A percentile compares a stretch with the other conserved stretches of the same genome.
phyloP scores from a whole-genome alignment of 1,284 basidiomycete species.

The Anthracocystis panici-leucophaei region DNA sequence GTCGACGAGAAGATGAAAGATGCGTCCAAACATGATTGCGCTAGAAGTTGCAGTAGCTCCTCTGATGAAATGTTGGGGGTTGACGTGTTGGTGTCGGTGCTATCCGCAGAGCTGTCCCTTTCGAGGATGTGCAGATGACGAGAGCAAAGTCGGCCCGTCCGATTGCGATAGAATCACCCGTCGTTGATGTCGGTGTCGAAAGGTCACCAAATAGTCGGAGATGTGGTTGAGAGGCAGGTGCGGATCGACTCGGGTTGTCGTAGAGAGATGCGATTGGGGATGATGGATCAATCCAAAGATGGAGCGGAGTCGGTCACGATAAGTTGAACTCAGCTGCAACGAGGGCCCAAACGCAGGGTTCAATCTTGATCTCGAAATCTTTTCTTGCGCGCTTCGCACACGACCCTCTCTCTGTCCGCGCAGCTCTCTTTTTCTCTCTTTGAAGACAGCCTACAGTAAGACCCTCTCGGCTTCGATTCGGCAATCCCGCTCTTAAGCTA shows the following conservation, averaged over 20 bases:
- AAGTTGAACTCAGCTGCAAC: not conserved
- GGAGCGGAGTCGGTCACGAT: not conserved
- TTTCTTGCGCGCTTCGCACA: constrained; percentile 26
- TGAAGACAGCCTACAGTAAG: not conserved
- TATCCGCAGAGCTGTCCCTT: not conserved
- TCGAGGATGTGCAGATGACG: not conserved
- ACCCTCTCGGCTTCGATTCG: not conserved
- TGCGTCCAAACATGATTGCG: constrained; percentile 62
- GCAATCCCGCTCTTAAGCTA: not conserved
- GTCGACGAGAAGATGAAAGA: constrained; percentile 65
- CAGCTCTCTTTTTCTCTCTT: not conserved
- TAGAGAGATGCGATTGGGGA: not conserved
- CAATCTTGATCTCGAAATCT: constrained; percentile 14
- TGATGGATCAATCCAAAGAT: not conserved
- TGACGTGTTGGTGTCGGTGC: not conserved
- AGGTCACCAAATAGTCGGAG: not conserved
- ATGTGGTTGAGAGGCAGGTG: no score
- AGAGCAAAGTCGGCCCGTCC: not conserved
- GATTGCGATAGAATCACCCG: not conserved
- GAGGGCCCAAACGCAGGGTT: constrained; percentile 42
- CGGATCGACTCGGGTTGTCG: not conserved
- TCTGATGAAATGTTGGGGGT: not conserved
- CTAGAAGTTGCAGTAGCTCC: not conserved
- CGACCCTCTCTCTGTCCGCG: constrained; percentile 8
- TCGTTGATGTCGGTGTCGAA: not conserved